Percentiles rank a stretch among this genome's conserved stretches.
Conservation (phyloP, 1,284 basidiomycete genomes). For the Pseudozyma hubeiensis region DNA sequence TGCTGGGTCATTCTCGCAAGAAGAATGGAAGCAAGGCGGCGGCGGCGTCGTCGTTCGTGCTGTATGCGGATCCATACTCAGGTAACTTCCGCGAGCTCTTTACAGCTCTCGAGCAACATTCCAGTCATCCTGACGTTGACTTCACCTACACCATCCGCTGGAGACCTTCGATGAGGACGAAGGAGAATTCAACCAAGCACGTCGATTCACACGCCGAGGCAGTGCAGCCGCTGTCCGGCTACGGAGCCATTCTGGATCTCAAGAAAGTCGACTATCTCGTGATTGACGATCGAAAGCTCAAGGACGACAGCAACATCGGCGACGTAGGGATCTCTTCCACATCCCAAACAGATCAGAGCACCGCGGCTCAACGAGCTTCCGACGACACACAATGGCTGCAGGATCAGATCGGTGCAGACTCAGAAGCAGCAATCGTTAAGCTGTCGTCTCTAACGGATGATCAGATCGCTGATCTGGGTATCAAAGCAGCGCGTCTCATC, state of each 20-base stretch:
- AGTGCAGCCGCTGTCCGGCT: conserved; percentile 77
- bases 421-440: background rate
- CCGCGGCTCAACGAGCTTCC: conserved; percentile 1
- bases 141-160: conserved; percentile 66
- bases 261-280: conserved; percentile 98
- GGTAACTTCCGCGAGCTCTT: conserved; percentile 55
- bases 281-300: conserved; percentile 71
- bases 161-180: conserved; percentile 44
- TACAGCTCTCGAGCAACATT: conserved; percentile 31
- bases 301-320: conserved; percentile 36
- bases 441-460: conserved; percentile 30
- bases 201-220: background rate
- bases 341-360: conserved; percentile 16
- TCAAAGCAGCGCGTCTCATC: conserved; percentile 52
- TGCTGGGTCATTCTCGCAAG: conserved; percentile 49
- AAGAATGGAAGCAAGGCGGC: background rate
- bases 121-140: conserved; percentile 3
- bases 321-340: conserved; percentile 24
- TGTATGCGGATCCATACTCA: conserved; percentile 64
- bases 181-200: background rate
- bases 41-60: conserved; percentile 18
- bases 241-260: conserved; percentile 88
- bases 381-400: conserved; percentile 28
- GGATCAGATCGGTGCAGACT: conserved; percentile 27
- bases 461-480: conserved; percentile 43